Evolutionary conservation across 2,329 filamentous ascomycete genomes (phyloP).

Genomic region (Colletotrichum godetiae): DNA sequence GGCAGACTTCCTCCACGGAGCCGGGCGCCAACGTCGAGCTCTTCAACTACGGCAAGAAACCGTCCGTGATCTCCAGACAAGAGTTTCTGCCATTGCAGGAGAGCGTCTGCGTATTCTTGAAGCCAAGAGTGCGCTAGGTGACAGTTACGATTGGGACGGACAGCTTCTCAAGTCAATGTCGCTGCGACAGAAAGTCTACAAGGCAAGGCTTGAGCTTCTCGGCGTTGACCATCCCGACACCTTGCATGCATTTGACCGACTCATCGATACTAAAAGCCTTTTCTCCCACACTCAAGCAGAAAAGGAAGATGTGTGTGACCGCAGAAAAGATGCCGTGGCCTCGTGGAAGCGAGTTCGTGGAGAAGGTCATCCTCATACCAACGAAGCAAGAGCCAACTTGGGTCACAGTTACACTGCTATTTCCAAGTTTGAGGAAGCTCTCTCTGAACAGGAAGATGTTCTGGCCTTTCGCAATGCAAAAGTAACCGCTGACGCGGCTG

Average conservation of each 20-base stretch:
- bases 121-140: background rate
- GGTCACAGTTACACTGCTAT: background rate
- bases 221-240: background rate
- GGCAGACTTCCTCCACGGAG: conserved; percentile 5
- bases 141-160: conserved; percentile 7
- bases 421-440: background rate
- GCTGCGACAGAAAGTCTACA: background rate
- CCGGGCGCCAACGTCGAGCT: background rate
- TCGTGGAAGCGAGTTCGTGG: background rate
- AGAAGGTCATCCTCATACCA: background rate
- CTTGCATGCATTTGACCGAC: background rate
- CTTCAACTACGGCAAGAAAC: background rate
- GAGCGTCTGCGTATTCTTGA: background rate
- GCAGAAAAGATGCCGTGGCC: background rate
- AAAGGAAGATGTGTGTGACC: background rate
- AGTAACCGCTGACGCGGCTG: background rate
- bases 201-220: background rate
- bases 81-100: background rate
- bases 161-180: background rate
- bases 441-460: background rate
- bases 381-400: conserved; percentile 1
- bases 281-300: background rate
- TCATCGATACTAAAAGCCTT: background rate
- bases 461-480: background rate
- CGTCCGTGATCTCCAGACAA: background rate